These are phyloP conservation scores for Priceomyces medius DNA, from an alignment of 805 yeast species.

Conservation along the genomic window DNA sequence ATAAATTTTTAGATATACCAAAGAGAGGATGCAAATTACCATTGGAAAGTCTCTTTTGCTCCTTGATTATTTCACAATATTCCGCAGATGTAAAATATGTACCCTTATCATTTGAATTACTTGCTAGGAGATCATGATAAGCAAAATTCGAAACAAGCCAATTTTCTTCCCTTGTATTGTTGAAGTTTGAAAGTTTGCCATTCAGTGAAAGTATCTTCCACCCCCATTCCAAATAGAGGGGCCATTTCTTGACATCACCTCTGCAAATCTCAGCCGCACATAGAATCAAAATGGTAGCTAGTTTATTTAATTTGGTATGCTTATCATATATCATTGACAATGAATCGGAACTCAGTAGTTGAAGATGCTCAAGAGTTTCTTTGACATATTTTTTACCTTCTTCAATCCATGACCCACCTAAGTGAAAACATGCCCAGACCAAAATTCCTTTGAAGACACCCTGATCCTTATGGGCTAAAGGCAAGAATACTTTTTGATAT, in stretches of 20 bases:
- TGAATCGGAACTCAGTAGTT: conserved; percentile 25
- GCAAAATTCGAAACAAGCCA: conserved; percentile 79
- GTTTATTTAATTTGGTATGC: conserved; percentile 39
- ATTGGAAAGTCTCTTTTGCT: conserved; percentile 29
- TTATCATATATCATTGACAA: conserved; percentile 21
- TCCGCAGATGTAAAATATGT: conserved; percentile 63
- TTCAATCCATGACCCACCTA: conserved; percentile 44
- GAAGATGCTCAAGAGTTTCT: conserved; percentile 45
- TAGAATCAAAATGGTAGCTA: conserved; percentile 66
- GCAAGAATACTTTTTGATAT: conserved; percentile 51
- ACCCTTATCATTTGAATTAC: conserved; percentile 57
- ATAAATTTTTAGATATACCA: conserved; percentile 71
- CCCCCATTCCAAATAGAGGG: conserved; percentile 62
- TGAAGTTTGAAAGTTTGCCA: conserved; percentile 61
- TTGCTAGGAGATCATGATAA: conserved; percentile 73
- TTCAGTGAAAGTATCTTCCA: conserved; percentile 57
- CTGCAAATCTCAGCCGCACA: conserved; percentile 81
- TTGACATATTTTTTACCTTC: conserved; percentile 51
- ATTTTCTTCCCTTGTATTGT: conserved; percentile 56
- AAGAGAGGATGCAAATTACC: conserved; percentile 65
- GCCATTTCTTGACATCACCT: conserved; percentile 80
- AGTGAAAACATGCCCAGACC: conserved; percentile 57
- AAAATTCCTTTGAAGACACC: conserved; percentile 52
- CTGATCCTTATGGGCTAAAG: conserved; percentile 51
- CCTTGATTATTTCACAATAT: conserved; percentile 52